A percentile compares a stretch with the other conserved stretches of the same genome.
These are phyloP conservation scores for Pseudogymnoascus sp. DNA, from an alignment of 2,329 filamentous ascomycete species.

Conservation along the genomic window DNA sequence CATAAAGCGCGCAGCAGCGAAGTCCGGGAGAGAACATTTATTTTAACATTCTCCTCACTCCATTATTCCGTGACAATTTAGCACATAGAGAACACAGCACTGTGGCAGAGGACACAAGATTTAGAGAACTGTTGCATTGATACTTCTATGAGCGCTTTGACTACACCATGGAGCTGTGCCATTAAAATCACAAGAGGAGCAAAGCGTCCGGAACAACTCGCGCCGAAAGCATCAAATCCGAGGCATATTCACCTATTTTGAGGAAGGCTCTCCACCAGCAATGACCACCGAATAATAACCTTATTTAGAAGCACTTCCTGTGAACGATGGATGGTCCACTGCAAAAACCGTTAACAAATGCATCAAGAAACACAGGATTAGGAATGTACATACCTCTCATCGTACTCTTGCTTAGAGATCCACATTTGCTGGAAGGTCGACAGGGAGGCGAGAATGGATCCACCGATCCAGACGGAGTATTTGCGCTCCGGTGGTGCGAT, in stretches of 20 bases:
- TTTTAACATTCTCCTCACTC: neutral
- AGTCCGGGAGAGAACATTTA: neutral
- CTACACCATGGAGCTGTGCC: slow-evolving; percentile 7
- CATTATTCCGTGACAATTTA: neutral
- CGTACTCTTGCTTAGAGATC: slow-evolving; percentile 99
- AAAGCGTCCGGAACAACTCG: slow-evolving; percentile 23
- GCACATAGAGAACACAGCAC: neutral
- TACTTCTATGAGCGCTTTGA: slow-evolving; percentile 8
- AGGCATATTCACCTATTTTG: slow-evolving; percentile 26
- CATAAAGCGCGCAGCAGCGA: neutral
- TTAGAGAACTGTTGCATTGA: slow-evolving; percentile 9
- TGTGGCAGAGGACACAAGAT: neutral
- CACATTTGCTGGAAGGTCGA: slow-evolving; percentile 99
- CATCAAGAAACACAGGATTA: neutral
- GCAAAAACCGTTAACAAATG: slow-evolving; percentile 67
- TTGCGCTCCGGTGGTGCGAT: slow-evolving; percentile 99
- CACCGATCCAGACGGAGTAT: slow-evolving; percentile 99
- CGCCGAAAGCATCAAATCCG: slow-evolving; percentile 29
- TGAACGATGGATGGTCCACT: slow-evolving; percentile 98
- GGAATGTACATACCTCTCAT: slow-evolving; percentile 9
- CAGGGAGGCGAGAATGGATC: slow-evolving; percentile 97
- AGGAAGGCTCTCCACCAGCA: slow-evolving; percentile 16
- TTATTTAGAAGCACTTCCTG: slow-evolving; percentile 99
- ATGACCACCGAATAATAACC: slow-evolving; percentile 18
- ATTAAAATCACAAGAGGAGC: slow-evolving; percentile 17